Conservation (phyloP, 345 rosid species). For the Mallotus nudiflorus region DNA sequence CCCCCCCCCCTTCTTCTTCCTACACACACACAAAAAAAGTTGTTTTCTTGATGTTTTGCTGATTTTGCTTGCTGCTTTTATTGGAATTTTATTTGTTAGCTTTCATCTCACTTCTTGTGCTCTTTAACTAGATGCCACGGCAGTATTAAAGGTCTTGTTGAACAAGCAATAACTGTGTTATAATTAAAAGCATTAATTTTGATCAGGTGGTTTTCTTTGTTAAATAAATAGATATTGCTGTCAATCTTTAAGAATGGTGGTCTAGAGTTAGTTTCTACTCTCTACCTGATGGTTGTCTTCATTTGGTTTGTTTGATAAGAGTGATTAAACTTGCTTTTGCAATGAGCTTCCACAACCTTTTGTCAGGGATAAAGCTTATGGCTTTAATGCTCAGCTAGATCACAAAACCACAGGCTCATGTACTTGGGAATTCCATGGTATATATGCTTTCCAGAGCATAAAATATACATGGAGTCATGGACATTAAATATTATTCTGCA, state of each 20-base stretch:
- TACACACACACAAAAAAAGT: neutral
- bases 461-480: neutral
- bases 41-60: neutral
- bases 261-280: neutral
- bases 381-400: neutral
- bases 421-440: neutral
- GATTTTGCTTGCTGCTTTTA: neutral
- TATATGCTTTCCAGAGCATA: neutral
- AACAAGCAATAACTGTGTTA: neutral
- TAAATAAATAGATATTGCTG: neutral
- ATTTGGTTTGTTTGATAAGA: neutral
- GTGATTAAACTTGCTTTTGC: neutral
- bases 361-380: neutral
- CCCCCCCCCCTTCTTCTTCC: no score
- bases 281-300: neutral
- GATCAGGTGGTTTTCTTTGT: neutral
- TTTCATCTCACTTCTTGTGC: neutral
- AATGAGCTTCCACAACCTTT: neutral
- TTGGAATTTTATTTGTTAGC: neutral
- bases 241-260: neutral
- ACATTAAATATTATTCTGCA: neutral
- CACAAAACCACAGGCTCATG: neutral
- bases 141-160: neutral
- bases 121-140: neutral
- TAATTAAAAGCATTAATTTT: neutral